These are phyloP conservation scores for Cystobasidium tubakii DNA, from an alignment of 768 basidiomycete genomes.

Conservation along the genomic window DNA sequence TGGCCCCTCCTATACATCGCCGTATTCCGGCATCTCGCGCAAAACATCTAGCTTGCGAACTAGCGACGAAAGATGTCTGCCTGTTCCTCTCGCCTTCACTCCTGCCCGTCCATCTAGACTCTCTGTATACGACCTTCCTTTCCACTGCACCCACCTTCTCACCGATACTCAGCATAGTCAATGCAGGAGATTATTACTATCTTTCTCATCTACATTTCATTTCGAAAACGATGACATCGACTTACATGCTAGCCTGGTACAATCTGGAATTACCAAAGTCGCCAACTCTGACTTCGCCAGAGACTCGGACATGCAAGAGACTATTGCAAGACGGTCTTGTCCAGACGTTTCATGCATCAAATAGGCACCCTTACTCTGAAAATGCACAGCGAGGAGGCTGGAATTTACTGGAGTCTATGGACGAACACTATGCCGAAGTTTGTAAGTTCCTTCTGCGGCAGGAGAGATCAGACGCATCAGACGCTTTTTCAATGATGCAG, in stretches of 20 bases:
- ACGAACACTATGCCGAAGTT: conserved; percentile 40
- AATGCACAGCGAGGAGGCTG: conserved; percentile 16
- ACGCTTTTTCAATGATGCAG: not conserved
- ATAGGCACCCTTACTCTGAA: not conserved
- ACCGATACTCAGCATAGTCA: conserved; percentile 2
- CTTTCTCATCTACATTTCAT: not conserved
- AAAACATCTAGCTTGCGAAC: conserved; percentile 40
- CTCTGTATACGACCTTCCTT: conserved; percentile 39
- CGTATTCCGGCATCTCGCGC: conserved; percentile 12
- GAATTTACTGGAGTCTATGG: conserved; percentile 42
- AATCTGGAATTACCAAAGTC: not conserved
- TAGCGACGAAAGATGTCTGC: conserved; percentile 39
- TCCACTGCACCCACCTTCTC: conserved; percentile 1
- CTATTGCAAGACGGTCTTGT: not conserved
- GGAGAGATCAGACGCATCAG: not conserved
- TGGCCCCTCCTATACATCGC: conserved; percentile 1
- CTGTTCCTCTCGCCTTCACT: conserved; percentile 30
- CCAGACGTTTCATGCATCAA: conserved; percentile 14
- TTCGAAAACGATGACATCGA: conserved; percentile 21
- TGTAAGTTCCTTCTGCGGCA: not conserved
- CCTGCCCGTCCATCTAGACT: conserved; percentile 35
- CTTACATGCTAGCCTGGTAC: not conserved
- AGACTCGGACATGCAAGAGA: conserved; percentile 4
- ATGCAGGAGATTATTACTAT: conserved; percentile 19
- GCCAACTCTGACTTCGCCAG: not conserved